These are phyloP conservation scores for Ophiocordyceps robertsii DNA, from an alignment of 2,329 filamentous ascomycete species.

Conservation along the genomic window DNA sequence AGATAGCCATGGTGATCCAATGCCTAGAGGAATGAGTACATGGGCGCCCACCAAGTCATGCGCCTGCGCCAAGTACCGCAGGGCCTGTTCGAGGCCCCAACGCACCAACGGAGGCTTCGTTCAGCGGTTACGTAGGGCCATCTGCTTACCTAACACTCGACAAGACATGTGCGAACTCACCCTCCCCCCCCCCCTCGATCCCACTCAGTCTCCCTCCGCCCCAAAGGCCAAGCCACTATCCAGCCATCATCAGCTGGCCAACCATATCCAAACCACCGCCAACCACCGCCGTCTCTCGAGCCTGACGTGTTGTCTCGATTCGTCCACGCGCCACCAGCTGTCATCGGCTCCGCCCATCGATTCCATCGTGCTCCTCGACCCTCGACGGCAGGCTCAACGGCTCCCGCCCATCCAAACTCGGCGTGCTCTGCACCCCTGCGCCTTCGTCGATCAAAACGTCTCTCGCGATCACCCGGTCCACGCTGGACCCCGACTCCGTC, in stretches of 20 bases:
- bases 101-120: background rate
- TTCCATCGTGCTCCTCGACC: conserved; percentile 4
- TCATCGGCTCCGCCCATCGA: background rate
- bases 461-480: background rate
- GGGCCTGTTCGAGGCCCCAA: background rate
- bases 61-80: too few relatives aligned
- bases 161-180: background rate
- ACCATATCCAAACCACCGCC: conserved; percentile 1
- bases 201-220: background rate
- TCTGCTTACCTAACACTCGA: background rate
- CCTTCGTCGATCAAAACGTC: background rate
- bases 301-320: conserved; percentile 8
- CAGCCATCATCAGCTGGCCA: conserved; percentile 2
- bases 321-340: background rate
- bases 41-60: too few relatives aligned
- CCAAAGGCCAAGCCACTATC: background rate
- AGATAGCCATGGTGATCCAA: too few relatives aligned
- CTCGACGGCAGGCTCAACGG: conserved; percentile 4
- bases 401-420: background rate
- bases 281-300: conserved; percentile 4
- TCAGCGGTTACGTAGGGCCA: background rate
- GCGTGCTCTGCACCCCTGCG: background rate
- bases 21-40: too few relatives aligned
- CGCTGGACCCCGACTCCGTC: background rate
- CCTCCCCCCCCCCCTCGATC: too few relatives aligned